Evolutionary conservation across 805 yeast genomes (phyloP), one percentile per base, ranked within the genome.

Genomic region (Wickerhamiella qilinensis): DNA sequence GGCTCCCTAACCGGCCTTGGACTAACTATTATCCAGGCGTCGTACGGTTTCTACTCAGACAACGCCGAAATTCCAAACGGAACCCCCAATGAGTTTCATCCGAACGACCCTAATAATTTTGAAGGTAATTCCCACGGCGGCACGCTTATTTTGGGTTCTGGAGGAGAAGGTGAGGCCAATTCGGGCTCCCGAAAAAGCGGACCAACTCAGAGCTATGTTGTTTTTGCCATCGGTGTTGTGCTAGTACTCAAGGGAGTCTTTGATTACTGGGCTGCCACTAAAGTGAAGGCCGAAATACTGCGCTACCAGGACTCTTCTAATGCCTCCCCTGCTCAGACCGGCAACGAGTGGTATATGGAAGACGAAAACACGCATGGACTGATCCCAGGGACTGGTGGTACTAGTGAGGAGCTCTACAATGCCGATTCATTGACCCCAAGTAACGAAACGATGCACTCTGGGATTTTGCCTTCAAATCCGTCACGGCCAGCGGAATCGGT

Each of bases 1-100:
- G 98, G 98, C 2, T 78, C 96, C 1, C 66, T 94, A 44, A 80
- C 88, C 16, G 98, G 98, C 0, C 61, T 91, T 41, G 97, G 97
- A 2, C 54, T 81, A 43, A 84, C 94, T 0, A 69, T 91, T 45
- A 64, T 88, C 38, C 72, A 77, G 39, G 74, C 76, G 46, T 94
- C 81, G 2, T 69, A 67, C 45, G 61, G 67, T 24, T 64, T 73
- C 60, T 58, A 71, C 28, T 77, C 80, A 2, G 59, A 60, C 41
- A 56, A 58, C 44, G 38, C 48, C 3, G 28, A 49, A 8, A 34
- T 46, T 36, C 38, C 54, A 30, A 34, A 52, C 44, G 33, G 53
- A 36, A 25, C 49, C 35, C 45, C 52, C 43, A 20, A 45, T 39
- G 70, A 68, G 51, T 58, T 73, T 22, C 69, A 69, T 43, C 77